phyloP scores from a whole-genome alignment of 352 stramenopile species.

The Globisporangium iwayamae region DNA sequence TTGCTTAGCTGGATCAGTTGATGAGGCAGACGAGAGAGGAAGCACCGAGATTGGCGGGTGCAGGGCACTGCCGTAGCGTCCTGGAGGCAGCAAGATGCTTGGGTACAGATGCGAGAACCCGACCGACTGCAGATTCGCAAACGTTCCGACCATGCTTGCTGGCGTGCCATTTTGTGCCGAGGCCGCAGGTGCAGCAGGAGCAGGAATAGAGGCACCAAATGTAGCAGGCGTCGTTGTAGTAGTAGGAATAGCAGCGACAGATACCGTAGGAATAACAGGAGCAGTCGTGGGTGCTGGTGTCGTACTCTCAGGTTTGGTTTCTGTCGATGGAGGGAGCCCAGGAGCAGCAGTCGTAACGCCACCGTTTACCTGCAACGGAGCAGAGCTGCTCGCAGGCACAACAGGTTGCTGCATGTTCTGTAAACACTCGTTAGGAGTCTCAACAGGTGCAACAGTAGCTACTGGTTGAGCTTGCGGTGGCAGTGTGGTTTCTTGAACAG shows the following conservation, averaged over 20 bases:
- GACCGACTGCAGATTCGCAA: slow-evolving; percentile 32
- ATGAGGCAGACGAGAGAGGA: background rate
- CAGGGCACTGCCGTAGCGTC: slow-evolving; percentile 14
- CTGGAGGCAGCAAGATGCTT: slow-evolving; percentile 48
- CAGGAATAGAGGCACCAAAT: background rate
- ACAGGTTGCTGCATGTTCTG: background rate
- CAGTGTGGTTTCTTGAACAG: background rate
- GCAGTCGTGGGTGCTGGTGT: slow-evolving; percentile 10
- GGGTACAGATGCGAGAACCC: slow-evolving; percentile 52
- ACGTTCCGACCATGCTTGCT: slow-evolving; percentile 15
- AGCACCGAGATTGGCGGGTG: slow-evolving; percentile 20
- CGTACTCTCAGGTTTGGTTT: slow-evolving; percentile 3
- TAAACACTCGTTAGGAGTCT: slow-evolving; percentile 2
- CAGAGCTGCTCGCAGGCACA: background rate
- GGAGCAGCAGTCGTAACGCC: background rate
- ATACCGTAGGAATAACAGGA: background rate
- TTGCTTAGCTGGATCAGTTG: background rate
- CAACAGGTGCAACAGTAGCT: background rate
- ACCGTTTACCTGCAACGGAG: background rate
- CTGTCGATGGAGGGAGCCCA: background rate
- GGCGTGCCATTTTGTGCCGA: background rate
- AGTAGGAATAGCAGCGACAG: slow-evolving; percentile 2
- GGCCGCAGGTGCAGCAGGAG: background rate
- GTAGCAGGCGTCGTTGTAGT: too few relatives aligned
- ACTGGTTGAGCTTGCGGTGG: background rate